Conservation (phyloP, 306 rosid species). For the Luffa acutangula region DNA sequence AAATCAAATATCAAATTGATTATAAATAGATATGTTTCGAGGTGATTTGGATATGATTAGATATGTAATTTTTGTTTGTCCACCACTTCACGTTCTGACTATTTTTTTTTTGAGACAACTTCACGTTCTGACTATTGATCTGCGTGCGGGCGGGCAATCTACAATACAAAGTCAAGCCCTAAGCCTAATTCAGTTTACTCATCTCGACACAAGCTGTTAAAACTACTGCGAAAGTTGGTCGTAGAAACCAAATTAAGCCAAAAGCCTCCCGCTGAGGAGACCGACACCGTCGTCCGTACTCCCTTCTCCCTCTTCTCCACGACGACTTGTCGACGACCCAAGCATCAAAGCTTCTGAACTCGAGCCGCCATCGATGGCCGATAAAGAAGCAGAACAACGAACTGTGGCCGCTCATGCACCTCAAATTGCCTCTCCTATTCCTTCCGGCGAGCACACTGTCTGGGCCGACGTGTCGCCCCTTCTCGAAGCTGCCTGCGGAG, state of each 20-base stretch:
- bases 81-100: too few relatives aligned
- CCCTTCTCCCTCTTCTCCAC: neutral
- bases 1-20: too few relatives aligned
- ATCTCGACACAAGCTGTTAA: neutral
- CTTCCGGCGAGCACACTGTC: conserved; percentile 59
- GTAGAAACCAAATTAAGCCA: neutral
- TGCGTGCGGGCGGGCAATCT: neutral
- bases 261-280: neutral
- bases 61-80: too few relatives aligned
- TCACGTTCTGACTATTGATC: neutral
- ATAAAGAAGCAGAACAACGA: conserved; percentile 18
- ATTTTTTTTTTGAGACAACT: too few relatives aligned
- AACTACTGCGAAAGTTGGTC: neutral
- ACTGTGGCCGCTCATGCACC: conserved; percentile 13
- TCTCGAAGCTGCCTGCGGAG: conserved; percentile 69
- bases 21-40: too few relatives aligned
- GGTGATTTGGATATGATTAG: too few relatives aligned
- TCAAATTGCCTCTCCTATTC: conserved; percentile 38
- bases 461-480: conserved; percentile 89
- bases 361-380: conserved; percentile 11
- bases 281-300: conserved; percentile 1
- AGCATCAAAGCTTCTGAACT: neutral
- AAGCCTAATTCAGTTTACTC: neutral
- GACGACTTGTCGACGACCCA: neutral
- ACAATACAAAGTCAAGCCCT: neutral